Evolutionary conservation across 495 filamentous ascomycete species (phyloP), one percentile per base, ranked within the genome.

Genomic region (Aspergillus wentii): DNA sequence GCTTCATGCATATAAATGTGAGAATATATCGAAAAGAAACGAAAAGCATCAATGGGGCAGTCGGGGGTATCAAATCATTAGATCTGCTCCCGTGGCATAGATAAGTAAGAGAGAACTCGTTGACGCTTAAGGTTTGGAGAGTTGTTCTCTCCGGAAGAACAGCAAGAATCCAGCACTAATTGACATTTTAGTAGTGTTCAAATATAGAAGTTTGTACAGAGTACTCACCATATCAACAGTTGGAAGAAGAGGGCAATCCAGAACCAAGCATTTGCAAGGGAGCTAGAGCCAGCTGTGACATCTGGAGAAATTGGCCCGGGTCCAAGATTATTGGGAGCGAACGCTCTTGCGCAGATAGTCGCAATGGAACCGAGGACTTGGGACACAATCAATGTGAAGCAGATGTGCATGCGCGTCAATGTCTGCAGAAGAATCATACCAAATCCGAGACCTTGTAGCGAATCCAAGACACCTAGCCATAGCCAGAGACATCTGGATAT

Each of bases 101-200:
- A n/a, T n/a, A n/a, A n/a, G n/a, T n/a, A n/a, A n/a, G n/a, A n/a
- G n/a, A n/a, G n/a, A n/a, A n/a, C n/a, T n/a, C n/a, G n/a, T n/a
- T n/a, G n/a, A n/a, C n/a, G 13, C 17, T 59, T 51, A 81, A 15
- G 82, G 82, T 67, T 86, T 86, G 27, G 68, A 70, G 28, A 85
- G 70, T 53, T 85, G 81, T 56, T 84, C 82, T 64, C 81, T 83
- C 21, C 82, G 66, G 69, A 85, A 86, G 62, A 83, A 84, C 51
- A 74, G 62, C 31, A 82, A 71, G 60, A 81, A 86, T 1, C 82
- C 80, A 30, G 76, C 55, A 45, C 76, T 69, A 22, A 1, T 36
- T 17, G 34, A 15, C 30, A 2, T 26, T 28, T 18, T 25, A n/a
- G 26, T 30, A 15, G 13, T 31, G 15, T 17, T 0, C 6, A 15